Evolutionary conservation across 2,329 filamentous ascomycete species (phyloP), one percentile per base, ranked within the genome.

Genomic region (Fonsecaea nubica): DNA sequence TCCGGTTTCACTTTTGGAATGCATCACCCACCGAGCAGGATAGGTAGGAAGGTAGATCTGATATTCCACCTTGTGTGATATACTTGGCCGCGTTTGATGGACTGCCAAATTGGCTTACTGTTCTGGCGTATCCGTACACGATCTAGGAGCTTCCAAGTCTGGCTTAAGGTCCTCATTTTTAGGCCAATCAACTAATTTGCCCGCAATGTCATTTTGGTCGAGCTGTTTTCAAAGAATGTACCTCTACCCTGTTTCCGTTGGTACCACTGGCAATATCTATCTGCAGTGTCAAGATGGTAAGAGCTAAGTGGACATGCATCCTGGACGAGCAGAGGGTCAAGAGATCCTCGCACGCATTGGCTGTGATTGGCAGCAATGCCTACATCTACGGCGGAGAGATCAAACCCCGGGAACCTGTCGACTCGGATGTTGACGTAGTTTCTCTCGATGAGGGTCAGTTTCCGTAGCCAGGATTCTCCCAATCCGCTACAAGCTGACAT

Each of bases 381-480:
- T 90, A 87, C 77, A 83, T 96, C 73, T 96, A 93, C 74, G 92
- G 92, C 66, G 92, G 92, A 71, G 92, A 95, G 76, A 78, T 89
- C 58, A 79, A 82, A 54, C 84, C 90, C 2, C 83, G 88, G 56
- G 80, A 91, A 74, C 89, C 90, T 6, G 84, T 89, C 63, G 90
- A 93, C 78, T 92, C 92, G 74, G 83, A 88, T 71, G 84, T 95
- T 76, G 89, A 63, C 35, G 8, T 7, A 21, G 58, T 4, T 42
- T 63, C 0, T 61, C 69, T 36, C 61, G 71, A n/a, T 54, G 68
- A 3, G 18, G 66, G 53, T 13, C n/a, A 35, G 18, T 36, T 42
- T 25, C 15, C 12, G 50, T 12, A 13, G 35, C 7, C 32, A 18
- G 33, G 10, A 9, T 21, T 50, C 6, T 56, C 85, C 87, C 40